Base-by-base conservation (phyloP, 2,329 filamentous ascomycete genomes). In the Pseudogymnoascus sp. region DNA sequence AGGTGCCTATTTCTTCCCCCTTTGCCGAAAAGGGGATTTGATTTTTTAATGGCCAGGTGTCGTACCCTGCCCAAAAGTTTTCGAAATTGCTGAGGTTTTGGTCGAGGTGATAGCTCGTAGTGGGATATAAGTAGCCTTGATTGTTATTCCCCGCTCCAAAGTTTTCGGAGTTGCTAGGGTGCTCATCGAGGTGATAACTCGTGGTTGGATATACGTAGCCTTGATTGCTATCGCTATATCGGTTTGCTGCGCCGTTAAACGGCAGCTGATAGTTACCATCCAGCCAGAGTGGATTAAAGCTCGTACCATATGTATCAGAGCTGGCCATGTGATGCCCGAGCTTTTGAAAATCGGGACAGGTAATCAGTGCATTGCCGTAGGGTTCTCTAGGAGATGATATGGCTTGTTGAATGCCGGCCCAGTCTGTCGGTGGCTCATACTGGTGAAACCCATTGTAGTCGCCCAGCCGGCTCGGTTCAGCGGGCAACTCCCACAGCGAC, bases 131-230 rank as follows among this genome's bases (percentile, higher is more conserved):
- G 36, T n/a, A n/a, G 14, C 5, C 5, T 16, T 38, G 37, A 16
- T 38, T 7, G 14, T 2, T 16, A 16, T 38, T 21, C 14, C 5
- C n/a, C 3, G 37, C n/a, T 6, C 2, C 1, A 16, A 3, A 38
- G 37, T 38, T 38, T 16, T 38, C 14, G 37, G 7, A 38, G 3
- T 16, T 16, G n/a, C 14, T 8, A 8, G 6, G 37, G 37, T 38
- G 3, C 37, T 38, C n/a, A 6, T 16, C 14, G 14, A 16, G 37
- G 14, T 38, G 37, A 40, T 16, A 40, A 38, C 36, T 8, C 3
- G 14, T 1, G 8, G 0, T n/a, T 2, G 5, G 36, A 16, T n/a
- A n/a, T 16, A 8, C 0, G 14, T n/a, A n/a, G 14, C 5, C 5
- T 8, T 38, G 37, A 16, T 38, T 7, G 14, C 5, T 16, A 16